Conservation (phyloP, 75 land plant genomes). For the Cupressus sempervirens region DNA sequence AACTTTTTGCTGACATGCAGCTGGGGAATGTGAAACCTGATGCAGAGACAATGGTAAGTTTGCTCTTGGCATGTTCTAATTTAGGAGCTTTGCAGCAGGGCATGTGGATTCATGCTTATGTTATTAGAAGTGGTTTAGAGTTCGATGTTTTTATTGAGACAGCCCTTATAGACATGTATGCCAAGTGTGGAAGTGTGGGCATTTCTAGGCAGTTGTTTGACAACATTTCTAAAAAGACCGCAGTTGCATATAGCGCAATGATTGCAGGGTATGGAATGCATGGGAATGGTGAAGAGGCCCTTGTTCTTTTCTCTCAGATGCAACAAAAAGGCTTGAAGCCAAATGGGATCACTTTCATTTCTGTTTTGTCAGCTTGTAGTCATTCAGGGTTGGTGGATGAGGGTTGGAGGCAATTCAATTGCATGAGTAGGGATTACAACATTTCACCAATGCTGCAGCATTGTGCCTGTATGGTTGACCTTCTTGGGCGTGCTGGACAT, state of each 20-base stretch:
- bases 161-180: slow-evolving; percentile 32
- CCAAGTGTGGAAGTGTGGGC: slow-evolving; percentile 21
- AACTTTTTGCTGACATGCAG: slow-evolving; percentile 19
- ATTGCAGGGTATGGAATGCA: slow-evolving; percentile 20
- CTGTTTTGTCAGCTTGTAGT: slow-evolving; percentile 15
- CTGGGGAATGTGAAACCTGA: slow-evolving; percentile 8
- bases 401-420: slow-evolving; percentile 8
- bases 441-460: slow-evolving; percentile 24
- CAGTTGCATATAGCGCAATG: slow-evolving; percentile 21
- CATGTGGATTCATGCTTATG: slow-evolving; percentile 4
- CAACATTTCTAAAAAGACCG: slow-evolving; percentile 9
- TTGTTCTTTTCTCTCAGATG: slow-evolving; percentile 15
- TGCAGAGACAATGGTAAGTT: slow-evolving; percentile 13
- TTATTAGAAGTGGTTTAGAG: slow-evolving; percentile 7
- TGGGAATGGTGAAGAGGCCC: slow-evolving; percentile 17
- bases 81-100: slow-evolving; percentile 17
- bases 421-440: slow-evolving; percentile 13
- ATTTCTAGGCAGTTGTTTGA: slow-evolving; percentile 16
- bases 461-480: slow-evolving; percentile 30
- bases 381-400: slow-evolving; percentile 14
- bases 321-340: slow-evolving; percentile 3
- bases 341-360: slow-evolving; percentile 20
- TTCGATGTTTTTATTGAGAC: slow-evolving; percentile 20
- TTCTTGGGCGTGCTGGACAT: slow-evolving; percentile 18
- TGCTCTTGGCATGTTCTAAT: slow-evolving; percentile 22